Base-by-base conservation (phyloP, 1,139 yeast genomes). In the Scheffersomyces segobiensis region DNA sequence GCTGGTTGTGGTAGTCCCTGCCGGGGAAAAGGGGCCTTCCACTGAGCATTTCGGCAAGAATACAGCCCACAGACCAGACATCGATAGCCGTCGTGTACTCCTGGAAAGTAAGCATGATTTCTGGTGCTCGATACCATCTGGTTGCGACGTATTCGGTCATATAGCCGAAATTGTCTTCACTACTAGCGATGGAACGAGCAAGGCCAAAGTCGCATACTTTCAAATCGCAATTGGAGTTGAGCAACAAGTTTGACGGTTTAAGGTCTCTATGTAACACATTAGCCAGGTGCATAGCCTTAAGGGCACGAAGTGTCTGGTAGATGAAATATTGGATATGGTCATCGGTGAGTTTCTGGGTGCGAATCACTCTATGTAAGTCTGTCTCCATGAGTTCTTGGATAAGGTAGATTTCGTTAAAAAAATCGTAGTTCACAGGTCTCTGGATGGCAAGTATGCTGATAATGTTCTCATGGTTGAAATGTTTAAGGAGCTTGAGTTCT, bases 131-230 rank as follows among this genome's bases (percentile, higher is more conserved):
- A 74, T 93, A 93, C 98, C 98, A 93, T 66, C 98, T 80, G 5
- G 99, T 95, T 8, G 98, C 98, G 55, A 95, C 98, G 71, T 95
- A 95, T 74, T 95, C 98, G 3, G 99, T 95, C 90, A 95, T 84
- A 71, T 87, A 87, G 51, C 93, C 89, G 60, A 85, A 83, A 66
- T 85, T 86, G 69, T 85, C 87, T 61, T 84, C 87, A 56, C 79
- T 79, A 61, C 82, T 68, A 0, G 78, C 78, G 50, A 71, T 69
- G 24, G 78, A 73, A 58, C 98, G 79, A 1, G 98, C 97, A 50
- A 95, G 81, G 0, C 99, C 99, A 75, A 95, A 95, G 73, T 95
- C 99, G 74, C 98, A 92, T 49, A 95, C 85, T 70, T 95, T 95
- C 65, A 95, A 82, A 74, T 93, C 98, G 77, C 99, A 95, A 71